Evolutionary conservation across 306 rosid species (phyloP), one percentile per base, ranked within the genome.

Genomic region (Quercus agrifolia): DNA sequence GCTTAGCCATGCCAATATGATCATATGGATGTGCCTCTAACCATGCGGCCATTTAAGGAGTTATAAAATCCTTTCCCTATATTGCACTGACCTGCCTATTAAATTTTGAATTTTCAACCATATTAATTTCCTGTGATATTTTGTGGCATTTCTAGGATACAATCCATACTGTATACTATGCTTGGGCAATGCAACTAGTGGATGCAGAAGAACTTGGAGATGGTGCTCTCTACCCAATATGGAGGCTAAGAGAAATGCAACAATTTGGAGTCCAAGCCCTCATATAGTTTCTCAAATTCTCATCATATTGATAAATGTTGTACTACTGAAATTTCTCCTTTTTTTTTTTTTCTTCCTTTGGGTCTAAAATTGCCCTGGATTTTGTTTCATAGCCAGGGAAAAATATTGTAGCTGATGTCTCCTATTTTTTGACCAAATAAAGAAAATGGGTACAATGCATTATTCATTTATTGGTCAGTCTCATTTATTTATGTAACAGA

Each of bases 101-200:
- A 33, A 23, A 35, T 18, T 33, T 19, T 49, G 54, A 35, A 8
- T 33, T 67, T 35, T 67, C 14, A 19, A 67, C 21, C 1, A 0
- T 19, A 38, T 7, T 66, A 66, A 30, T 14, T 30, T 3, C 49
- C 49, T 30, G 25, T 57, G 46, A 38, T 41, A 38, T 30, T 12
- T 14, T 1, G 64, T 58, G 77, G 41, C 28, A 63, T 72, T 55
- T 27, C 56, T 66, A 91, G 97, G 97, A 95, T 74, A 95, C 97
- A 20, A 91, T 95, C 81, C 99, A 92, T 87, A 91, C 92, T 7
- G 95, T 95, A 69, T 82, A 64, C 59, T 86, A 91, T 58, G 84
- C 79, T 0, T 95, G 99, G 99, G 97, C 99, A 2, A 90, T 92
- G 87, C 98, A 94, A 75, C 92, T 84, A 85, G 84, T 90, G 89